Evolutionary conservation across 331 rosid species (phyloP).

Genomic region (Pyracantha coccinea): DNA sequence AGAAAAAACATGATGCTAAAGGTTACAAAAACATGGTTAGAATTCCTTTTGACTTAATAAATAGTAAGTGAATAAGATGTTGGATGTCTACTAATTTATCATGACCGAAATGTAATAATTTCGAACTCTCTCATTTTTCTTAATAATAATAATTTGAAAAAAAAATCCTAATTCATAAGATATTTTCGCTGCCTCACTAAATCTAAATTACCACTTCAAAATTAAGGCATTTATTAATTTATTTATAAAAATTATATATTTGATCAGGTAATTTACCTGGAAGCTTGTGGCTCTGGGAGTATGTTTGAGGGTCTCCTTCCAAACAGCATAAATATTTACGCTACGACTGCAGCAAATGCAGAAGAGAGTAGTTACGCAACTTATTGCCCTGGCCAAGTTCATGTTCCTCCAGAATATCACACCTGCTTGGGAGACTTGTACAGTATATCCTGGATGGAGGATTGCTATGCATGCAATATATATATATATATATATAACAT

Average conservation of each 20-base stretch:
- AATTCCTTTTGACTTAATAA: not conserved
- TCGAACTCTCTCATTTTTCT: too few species aligned
- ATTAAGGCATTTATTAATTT: too few species aligned
- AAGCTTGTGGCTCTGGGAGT: conserved; percentile 78
- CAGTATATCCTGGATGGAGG: conserved; percentile 52
- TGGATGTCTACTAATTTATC: too few species aligned
- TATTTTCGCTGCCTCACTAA: too few species aligned
- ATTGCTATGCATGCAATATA: not conserved
- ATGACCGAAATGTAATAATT: rapidly evolving
- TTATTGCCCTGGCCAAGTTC: conserved; percentile 27
- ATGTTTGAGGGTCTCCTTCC: conserved; percentile 70
- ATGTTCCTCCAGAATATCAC: conserved; percentile 1
- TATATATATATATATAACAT: too few species aligned
- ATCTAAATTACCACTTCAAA: too few species aligned
- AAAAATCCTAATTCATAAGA: not conserved
- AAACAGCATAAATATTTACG: conserved; percentile 36
- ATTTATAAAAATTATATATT: too few species aligned
- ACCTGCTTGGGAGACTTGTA: conserved; percentile 64
- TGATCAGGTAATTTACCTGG: conserved; percentile 46
- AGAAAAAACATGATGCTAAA: conserved; percentile 38
- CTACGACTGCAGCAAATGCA: conserved; percentile 53
- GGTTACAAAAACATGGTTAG: conserved; percentile 44
- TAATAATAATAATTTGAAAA: not conserved
- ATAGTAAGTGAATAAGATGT: too few species aligned
- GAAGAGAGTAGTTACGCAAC: conserved; percentile 34